Evolutionary conservation across 1,284 basidiomycete genomes (phyloP), one percentile per base, ranked within the genome.

Genomic region (Moesziomyces antarcticus): DNA sequence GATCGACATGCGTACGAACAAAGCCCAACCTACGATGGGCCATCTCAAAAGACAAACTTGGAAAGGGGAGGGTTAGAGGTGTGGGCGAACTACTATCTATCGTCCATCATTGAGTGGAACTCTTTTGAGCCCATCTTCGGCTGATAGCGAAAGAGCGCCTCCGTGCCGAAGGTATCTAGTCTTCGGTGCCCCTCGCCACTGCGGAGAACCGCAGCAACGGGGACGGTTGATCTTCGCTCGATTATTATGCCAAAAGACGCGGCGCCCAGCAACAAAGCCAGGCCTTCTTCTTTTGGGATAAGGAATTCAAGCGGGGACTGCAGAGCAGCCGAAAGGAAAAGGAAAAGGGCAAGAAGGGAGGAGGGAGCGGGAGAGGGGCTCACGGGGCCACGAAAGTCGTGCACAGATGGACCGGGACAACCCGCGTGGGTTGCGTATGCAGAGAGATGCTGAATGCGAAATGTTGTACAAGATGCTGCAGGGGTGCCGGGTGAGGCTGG

Each of bases 71-170:
- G 30, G 25, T 33, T 27, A 47, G 37, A 41, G 30, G 24, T 74
- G 67, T 74, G 24, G 67, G 63, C 72, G 53, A 56, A 70, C 72
- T 74, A 74, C 72, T 74, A 74, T 70, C 72, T 74, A 74, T 70
- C 72, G 63, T 66, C 72, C 72, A 66, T 66, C 72, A 74, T 70
- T 58, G 72, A 74, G 51, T 40, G 48, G 57, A n/a, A n/a, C 21
- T 20, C 30, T 33, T 4, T 33, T 33, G 30, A 10, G 30, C 42
- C 44, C 49, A 53, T 70, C 71, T 69, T 58, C 56, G 63, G 72
- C 67, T 74, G 72, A 74, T 74, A 74, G 72, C 72, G 72, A 74
- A 74, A 74, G 67, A 57, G 66, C 51, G 72, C 72, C 72, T 49
- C 66, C 70, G 51, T 50, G 49, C 64, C 70, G 51, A 56, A 73